Conservation (phyloP, 2,329 filamentous ascomycete species). For the Penicillium sp. region DNA sequence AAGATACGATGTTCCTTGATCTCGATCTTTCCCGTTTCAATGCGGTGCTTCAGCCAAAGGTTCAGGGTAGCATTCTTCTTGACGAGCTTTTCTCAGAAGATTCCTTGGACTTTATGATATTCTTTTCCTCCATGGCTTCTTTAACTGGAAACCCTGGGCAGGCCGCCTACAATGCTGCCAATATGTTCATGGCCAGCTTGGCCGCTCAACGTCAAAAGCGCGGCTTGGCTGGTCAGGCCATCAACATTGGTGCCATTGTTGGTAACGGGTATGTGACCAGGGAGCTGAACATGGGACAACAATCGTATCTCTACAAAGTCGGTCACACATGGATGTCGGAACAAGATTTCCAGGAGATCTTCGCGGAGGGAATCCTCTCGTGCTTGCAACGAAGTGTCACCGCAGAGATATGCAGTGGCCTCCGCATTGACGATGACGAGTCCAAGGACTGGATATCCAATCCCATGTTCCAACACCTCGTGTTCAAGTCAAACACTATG, state of each 20-base stretch:
- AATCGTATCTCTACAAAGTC: constrained; percentile 25
- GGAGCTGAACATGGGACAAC: constrained; percentile 25
- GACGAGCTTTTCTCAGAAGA: constrained; percentile 27
- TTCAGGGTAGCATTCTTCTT: constrained; percentile 25
- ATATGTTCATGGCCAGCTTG: constrained; percentile 40
- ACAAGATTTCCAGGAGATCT: constrained; percentile 33
- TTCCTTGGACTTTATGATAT: constrained; percentile 48
- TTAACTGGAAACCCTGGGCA: constrained; percentile 38
- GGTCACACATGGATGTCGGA: constrained; percentile 33
- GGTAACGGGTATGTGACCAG: constrained; percentile 26
- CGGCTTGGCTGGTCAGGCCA: constrained; percentile 20
- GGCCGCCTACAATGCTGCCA: constrained; percentile 44
- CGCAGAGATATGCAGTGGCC: constrained; percentile 21
- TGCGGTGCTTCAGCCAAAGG: constrained; percentile 41
- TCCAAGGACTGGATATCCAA: constrained; percentile 25
- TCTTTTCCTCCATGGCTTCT: constrained; percentile 43
- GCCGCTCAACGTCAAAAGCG: constrained; percentile 23
- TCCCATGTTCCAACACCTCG: constrained; percentile 27
- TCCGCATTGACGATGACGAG: constrained; percentile 28
- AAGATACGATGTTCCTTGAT: constrained; percentile 35
- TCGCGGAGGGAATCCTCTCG: constrained; percentile 34
- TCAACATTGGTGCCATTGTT: constrained; percentile 26
- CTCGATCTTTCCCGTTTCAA: constrained; percentile 24
- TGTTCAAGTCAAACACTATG: constrained; percentile 17
- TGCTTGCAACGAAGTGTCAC: constrained; percentile 15